These are phyloP conservation scores for Cladorrhinum samala DNA, from an alignment of 495 filamentous ascomycete species.

Conservation along the genomic window DNA sequence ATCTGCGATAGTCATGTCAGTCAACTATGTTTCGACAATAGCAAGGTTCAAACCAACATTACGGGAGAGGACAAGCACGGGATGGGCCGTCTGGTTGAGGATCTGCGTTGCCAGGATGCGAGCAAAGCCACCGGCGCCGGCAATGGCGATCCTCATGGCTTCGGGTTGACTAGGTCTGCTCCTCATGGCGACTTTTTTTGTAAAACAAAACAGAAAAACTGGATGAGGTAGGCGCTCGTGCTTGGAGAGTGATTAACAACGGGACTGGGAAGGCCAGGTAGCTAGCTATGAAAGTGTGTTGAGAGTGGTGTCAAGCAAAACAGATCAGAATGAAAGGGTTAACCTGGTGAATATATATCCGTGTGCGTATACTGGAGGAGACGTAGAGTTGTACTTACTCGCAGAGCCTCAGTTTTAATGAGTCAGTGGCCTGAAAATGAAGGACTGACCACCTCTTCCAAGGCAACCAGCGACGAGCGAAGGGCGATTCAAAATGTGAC, in stretches of 20 bases:
- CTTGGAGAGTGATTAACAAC: too few species aligned
- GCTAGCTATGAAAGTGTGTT: background rate
- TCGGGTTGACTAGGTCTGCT: constrained; percentile 24
- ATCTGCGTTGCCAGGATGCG: constrained; percentile 51
- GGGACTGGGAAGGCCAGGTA: too few species aligned
- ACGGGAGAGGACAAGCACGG: constrained; percentile 62
- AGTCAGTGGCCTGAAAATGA: too few species aligned
- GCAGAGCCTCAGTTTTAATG: too few species aligned
- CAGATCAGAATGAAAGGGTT: background rate
- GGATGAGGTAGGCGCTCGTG: too few species aligned
- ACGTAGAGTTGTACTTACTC: too few species aligned
- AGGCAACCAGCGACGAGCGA: too few species aligned
- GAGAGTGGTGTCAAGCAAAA: background rate
- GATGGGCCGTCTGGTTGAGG: constrained; percentile 54
- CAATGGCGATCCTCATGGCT: constrained; percentile 69
- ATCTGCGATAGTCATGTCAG: constrained; percentile 14
- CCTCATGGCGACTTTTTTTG: constrained; percentile 30
- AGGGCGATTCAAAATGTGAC: too few species aligned
- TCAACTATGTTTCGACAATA: background rate
- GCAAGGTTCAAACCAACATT: constrained; percentile 35
- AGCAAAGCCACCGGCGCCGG: constrained; percentile 64
- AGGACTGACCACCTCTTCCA: too few species aligned
- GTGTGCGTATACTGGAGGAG: background rate
- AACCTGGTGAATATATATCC: background rate
- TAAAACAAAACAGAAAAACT: too few species aligned